Base-by-base conservation (phyloP, 768 basidiomycete genomes). In the Rossbeevera mucosa region DNA sequence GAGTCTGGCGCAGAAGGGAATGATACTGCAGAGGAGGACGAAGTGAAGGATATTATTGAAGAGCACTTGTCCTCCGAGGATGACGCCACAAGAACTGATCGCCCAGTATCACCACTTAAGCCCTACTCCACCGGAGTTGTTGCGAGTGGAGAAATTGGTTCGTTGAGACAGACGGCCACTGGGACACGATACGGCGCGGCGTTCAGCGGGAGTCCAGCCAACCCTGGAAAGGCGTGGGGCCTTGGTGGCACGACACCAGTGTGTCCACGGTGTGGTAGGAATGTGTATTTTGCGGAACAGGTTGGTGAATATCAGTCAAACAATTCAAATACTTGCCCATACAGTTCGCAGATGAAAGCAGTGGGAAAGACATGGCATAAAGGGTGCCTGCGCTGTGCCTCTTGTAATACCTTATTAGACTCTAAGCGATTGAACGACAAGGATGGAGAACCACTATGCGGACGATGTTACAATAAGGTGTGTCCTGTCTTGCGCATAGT, bases 211-310 rank as follows among this genome's bases (percentile, higher is more conserved):
- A 73, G 73, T 5, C 71, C 73, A 12, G 68, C 66, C 11, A 70
- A 69, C 25, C 71, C 76, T 26, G 72, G 73, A 9, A 75, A 69
- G 52, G 74, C 75, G 54, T 85, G 82, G 77, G 82, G 80, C 2
- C 51, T 62, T 1, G 70, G 65, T 21, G 76, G 78, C 20, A 80
- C 53, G n/a, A 69, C 81, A 7, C 86, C 88, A 18, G 63, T 63
- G 18, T 93, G 90, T 59, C 81, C 84, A 8, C 76, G 77, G 50
- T 93, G 90, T 57, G 74, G 73, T 31, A 82, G 86, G 76, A 84
- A 77, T 47, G 90, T 93, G 9, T 93, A 88, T 71, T 91, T 92
- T 62, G 89, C 90, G 13, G 89, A 92, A 66, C 88, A 89, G 78
- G 88, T 83, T 43, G 18, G 61, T 55, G 18, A 21, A 44, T 11